Conservation (phyloP, 306 rosid genomes). For the Fragaria iinumae region DNA sequence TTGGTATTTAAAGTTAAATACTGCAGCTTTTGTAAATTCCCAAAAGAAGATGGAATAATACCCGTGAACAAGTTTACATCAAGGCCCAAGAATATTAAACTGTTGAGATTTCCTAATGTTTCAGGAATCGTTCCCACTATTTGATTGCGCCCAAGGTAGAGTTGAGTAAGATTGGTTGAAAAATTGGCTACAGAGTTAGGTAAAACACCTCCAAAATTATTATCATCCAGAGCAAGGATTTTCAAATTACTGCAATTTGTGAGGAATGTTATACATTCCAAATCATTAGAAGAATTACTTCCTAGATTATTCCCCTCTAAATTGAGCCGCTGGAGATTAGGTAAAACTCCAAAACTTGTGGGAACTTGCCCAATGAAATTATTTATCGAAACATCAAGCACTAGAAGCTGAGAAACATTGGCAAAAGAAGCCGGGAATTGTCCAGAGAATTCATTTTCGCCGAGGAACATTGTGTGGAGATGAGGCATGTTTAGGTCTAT, state of each 20-base stretch:
- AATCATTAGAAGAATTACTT: conserved; percentile 23
- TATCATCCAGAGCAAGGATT: background rate
- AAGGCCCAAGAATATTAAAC: background rate
- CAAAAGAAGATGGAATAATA: conserved; percentile 29
- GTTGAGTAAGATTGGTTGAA: background rate
- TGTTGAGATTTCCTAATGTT: conserved; percentile 23
- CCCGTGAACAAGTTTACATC: conserved; percentile 5
- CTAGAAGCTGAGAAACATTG: conserved; percentile 24
- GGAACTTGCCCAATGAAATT: conserved; percentile 27
- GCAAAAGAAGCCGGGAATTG: conserved; percentile 34
- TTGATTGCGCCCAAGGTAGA: conserved; percentile 12
- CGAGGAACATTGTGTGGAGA: background rate
- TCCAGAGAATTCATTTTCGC: conserved; percentile 27
- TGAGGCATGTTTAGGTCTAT: conserved; percentile 30
- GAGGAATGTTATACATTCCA: conserved; percentile 30
- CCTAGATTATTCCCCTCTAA: conserved; percentile 18
- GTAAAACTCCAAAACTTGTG: background rate
- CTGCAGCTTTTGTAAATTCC: conserved; percentile 23
- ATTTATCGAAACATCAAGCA: no score
- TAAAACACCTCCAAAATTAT: conserved; percentile 42
- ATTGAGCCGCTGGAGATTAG: no score
- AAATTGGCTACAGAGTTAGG: conserved; percentile 32
- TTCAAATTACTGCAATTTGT: conserved; percentile 26
- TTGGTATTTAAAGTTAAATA: background rate
- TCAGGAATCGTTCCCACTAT: conserved; percentile 28